A percentile compares a stretch with the other conserved stretches of the same genome.
Conservation (phyloP, 805 yeast genomes). For the Ascoidea tarda region DNA sequence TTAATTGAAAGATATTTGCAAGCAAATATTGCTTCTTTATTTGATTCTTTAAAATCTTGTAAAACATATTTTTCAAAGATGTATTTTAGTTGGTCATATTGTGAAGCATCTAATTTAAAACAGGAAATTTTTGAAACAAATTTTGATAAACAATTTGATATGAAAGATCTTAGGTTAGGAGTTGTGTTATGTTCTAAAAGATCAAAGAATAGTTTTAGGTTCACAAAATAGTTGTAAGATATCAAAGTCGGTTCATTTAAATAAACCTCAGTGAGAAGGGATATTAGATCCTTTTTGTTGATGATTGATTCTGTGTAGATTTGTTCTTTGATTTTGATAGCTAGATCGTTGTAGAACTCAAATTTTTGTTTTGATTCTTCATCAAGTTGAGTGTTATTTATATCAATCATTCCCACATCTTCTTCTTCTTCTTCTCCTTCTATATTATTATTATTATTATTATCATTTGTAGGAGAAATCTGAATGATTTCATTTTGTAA, state of each 20-base stretch:
- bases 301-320: constrained; percentile 20
- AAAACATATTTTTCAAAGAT: constrained; percentile 4
- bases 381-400: too few species aligned
- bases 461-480: too few species aligned
- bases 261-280: constrained; percentile 53
- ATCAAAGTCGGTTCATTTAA: constrained; percentile 18
- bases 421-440: constrained; percentile 4
- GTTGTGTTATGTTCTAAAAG: constrained; percentile 47
- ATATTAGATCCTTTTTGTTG: constrained; percentile 53
- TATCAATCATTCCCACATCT: constrained; percentile 29
- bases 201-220: constrained; percentile 53
- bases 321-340: constrained; percentile 17
- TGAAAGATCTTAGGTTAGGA: constrained; percentile 45
- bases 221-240: constrained; percentile 30
- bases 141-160: constrained; percentile 58
- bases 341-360: constrained; percentile 49
- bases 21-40: constrained; percentile 25
- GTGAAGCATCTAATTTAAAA: constrained; percentile 1
- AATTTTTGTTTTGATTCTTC: constrained; percentile 26
- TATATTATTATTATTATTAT: not conserved
- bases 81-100: constrained; percentile 1
- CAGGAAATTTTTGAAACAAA: constrained; percentile 33
- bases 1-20: constrained; percentile 54
- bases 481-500: not conserved
- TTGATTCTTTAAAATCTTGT: constrained; percentile 16